Base-by-base conservation (phyloP, 2,329 filamentous ascomycete species). In the Botrytis squamosa region DNA sequence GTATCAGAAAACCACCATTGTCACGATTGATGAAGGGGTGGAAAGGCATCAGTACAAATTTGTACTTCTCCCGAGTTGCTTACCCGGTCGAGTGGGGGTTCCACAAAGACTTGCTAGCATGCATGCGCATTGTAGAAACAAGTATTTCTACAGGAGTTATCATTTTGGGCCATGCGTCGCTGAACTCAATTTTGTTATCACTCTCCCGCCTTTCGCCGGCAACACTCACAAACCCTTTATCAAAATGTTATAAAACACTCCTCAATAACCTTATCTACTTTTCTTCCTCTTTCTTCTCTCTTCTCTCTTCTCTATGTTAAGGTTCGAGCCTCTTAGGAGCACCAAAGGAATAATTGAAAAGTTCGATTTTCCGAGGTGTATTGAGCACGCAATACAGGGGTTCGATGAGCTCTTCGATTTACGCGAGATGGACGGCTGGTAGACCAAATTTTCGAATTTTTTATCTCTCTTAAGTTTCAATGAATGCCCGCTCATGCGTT, bases 391-490 rank as follows among this genome's bases (percentile, higher is more conserved):
- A 59, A 72, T 72, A 49, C 70, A 44, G 36, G 70, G 70, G 38
- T 72, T 42, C 38, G 70, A 72, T 72, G 70, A 72, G 62, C 49
- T 46, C 62, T 68, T 72, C 70, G 9, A 68, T 38, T 72, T 72
- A 72, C 29, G 70, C 70, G 70, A 72, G 70, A 40, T n/a, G 29
- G 25, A 46, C 49, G 59, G 46, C 60, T 33, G 52, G 52, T 16
- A 29, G n/a, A 57, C 52, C 52, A 33, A n/a, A 4, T 57, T 57
- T 57, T 57, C n/a, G 36, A 33, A n/a, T 25, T 42, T 55, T 57
- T 65, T 42, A 14, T 70, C 22, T 69, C n/a, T 63, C 29, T 36
- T 29, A 38, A 44, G n/a, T 57, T 29, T 33, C 52, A 7, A 29
- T 29, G 52, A 18, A 57, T 57, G 52, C n/a, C 14, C n/a, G 52